Evolutionary conservation across 352 stramenopile species (phyloP), one percentile per base, ranked within the genome.

Genomic region (Phytophthora litchii): DNA sequence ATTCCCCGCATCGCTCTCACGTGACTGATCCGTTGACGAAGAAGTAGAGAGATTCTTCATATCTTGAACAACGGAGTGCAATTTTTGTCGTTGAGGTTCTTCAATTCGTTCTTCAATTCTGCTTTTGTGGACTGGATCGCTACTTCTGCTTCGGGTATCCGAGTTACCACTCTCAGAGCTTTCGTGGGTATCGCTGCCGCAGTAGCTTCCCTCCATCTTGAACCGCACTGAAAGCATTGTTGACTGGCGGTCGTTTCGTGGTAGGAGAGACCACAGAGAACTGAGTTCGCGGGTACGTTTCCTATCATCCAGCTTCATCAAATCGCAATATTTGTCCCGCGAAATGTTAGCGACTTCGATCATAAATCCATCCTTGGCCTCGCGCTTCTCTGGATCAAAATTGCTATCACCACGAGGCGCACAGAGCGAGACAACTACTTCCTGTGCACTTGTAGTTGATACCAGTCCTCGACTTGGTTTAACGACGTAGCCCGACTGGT

Each of bases 401-500:
- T n/a, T 43, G 12, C 43, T 57, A 9, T 63, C 54, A 4, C 70
- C 60, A 27, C 72, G 66, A 8, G 67, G 72, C 20, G 67, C 64
- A 55, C 76, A 86, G 12, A 90, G 47, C 13, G 74, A 70, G 14
- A 92, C 67, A n/a, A 88, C 66, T 31, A 94, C 62, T 53, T 78
- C 64, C 49, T 89, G 78, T 8, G 76, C 76, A 41, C 71, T 88
- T 3, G 75, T 82, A n/a, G 75, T 57, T 0, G 63, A 73, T 14
- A 94, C 83, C 27, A 92, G 47, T 1, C 84, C 84, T 38, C 76
- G 69, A 21, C 69, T 81, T n/a, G 84, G 84, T 45, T 91, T 85
- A 10, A 94, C 80, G 21, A 82, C 81, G 51, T 94, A 94, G 2
- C 78, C 82, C 3, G 68, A 74, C 41, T 88, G 80, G 64, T 94